These are phyloP conservation scores for Eucalyptus grandis DNA, from an alignment of 345 rosid genomes.

Conservation along the genomic window DNA sequence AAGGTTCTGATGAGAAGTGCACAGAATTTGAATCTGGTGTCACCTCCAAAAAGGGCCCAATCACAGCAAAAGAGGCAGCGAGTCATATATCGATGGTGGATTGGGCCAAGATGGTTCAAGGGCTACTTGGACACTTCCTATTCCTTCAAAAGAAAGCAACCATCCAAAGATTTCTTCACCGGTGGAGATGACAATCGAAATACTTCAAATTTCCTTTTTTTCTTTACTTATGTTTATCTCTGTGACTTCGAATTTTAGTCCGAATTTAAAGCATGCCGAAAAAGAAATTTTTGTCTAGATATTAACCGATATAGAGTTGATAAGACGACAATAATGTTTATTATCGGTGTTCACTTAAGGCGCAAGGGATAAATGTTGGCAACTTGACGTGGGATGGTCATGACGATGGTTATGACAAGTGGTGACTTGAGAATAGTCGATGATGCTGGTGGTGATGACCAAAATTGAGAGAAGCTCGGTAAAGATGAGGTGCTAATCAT, in stretches of 20 bases:
- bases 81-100: background rate
- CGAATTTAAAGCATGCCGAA: background rate
- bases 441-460: background rate
- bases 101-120: background rate
- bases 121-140: background rate
- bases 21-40: background rate
- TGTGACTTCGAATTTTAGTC: background rate
- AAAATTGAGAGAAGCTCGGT: accelerated
- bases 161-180: background rate
- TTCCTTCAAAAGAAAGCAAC: background rate
- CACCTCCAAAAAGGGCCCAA: background rate
- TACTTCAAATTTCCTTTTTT: background rate
- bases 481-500: background rate
- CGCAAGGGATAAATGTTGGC: background rate
- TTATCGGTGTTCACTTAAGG: background rate
- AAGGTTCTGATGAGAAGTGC: background rate
- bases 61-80: background rate
- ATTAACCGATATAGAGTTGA: background rate
- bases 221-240: background rate
- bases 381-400: background rate
- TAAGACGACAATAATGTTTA: background rate
- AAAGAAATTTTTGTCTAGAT: background rate
- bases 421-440: background rate
- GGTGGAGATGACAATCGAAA: background rate
- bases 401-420: accelerated